These are phyloP conservation scores for Phytophthora sansomeana DNA, from an alignment of 352 stramenopile species.

Conservation along the genomic window DNA sequence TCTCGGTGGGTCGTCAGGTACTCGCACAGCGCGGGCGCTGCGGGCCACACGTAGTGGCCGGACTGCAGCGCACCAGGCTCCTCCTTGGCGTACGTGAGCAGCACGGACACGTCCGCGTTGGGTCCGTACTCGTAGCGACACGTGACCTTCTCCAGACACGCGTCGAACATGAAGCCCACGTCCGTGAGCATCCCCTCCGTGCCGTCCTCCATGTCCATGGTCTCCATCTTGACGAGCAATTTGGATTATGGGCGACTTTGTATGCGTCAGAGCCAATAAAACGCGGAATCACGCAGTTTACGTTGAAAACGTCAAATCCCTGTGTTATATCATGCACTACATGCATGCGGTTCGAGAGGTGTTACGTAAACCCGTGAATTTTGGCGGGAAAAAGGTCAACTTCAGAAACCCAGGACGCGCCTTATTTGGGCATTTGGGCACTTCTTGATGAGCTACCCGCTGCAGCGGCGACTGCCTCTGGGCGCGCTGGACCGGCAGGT, in stretches of 20 bases:
- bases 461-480: conserved; percentile 72
- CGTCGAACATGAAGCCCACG: conserved; percentile 77
- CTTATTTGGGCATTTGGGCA: not conserved
- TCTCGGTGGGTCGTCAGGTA: conserved; percentile 62
- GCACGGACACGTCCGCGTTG: conserved; percentile 61
- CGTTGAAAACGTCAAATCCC: conserved; percentile 22
- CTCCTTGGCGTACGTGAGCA: conserved; percentile 78
- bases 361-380: conserved; percentile 1
- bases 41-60: conserved; percentile 75
- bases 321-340: conserved; percentile 2
- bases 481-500: conserved; percentile 71
- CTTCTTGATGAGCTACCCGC: conserved; percentile 58
- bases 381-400: conserved; percentile 35
- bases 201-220: conserved; percentile 43
- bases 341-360: not conserved
- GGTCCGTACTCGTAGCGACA: conserved; percentile 68
- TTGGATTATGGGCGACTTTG: conserved; percentile 13
- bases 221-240: conserved; percentile 27
- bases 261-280: not conserved
- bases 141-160: conserved; percentile 69
- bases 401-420: conserved; percentile 14
- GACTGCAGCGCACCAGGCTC: conserved; percentile 62
- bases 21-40: conserved; percentile 68
- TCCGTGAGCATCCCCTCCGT: conserved; percentile 55
- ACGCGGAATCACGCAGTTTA: conserved; percentile 4